These are phyloP conservation scores for Lactarius vividus DNA, from an alignment of 768 basidiomycete species.

Conservation along the genomic window DNA sequence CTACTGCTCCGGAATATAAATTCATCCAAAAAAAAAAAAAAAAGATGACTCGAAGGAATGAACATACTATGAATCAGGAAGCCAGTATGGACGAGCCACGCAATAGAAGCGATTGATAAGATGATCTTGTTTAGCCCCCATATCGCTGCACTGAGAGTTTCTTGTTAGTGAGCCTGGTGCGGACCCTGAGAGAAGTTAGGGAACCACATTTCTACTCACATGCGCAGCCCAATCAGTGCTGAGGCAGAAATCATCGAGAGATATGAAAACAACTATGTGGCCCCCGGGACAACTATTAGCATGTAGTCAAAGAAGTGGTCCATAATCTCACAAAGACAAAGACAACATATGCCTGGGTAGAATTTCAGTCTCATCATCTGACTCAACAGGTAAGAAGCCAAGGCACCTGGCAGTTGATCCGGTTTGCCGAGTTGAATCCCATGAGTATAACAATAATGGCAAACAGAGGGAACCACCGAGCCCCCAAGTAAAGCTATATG, in stretches of 20 bases:
- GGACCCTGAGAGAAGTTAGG: too few species aligned
- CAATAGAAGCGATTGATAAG: neutral
- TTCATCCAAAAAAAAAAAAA: too few species aligned
- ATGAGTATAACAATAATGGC: neutral
- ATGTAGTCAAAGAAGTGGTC: neutral
- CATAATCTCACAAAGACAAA: neutral
- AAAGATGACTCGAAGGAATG: neutral
- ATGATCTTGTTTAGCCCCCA: conserved; percentile 7
- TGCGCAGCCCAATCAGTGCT: conserved; percentile 15
- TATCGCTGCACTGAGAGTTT: conserved; percentile 4
- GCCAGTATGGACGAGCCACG: neutral
- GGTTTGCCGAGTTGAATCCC: neutral
- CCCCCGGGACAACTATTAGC: neutral
- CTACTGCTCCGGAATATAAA: too few species aligned
- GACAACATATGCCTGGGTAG: neutral
- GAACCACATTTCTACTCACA: conserved; percentile 5
- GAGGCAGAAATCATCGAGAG: conserved; percentile 14
- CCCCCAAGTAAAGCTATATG: neutral
- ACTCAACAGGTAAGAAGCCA: neutral
- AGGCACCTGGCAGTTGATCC: neutral
- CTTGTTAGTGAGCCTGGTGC: neutral
- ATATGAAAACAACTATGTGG: neutral
- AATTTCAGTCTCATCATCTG: neutral
- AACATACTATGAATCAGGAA: neutral
- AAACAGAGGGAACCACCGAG: neutral